Base-by-base conservation (phyloP, 148 eudicot species). In the Vaccinium macrocarpon region DNA sequence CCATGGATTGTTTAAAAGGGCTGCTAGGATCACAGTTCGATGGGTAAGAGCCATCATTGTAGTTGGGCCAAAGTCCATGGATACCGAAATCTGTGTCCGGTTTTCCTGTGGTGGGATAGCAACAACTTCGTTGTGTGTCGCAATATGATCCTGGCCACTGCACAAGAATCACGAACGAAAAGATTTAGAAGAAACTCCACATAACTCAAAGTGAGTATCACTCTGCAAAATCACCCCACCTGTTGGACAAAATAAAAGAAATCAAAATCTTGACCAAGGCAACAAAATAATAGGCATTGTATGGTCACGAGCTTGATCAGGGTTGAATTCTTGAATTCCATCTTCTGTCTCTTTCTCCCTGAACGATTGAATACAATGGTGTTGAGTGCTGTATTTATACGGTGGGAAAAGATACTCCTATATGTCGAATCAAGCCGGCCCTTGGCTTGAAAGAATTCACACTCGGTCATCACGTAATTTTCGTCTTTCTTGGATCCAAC, bases 91-190 rank as follows among this genome's bases (percentile, higher is more conserved):
- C 92, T 9, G 95, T 23, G 7, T 82, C 85, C 11, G 98, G 97
- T 73, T 95, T 93, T 38, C 95, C 98, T 1, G 90, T 88, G 0
- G 70, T 80, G 23, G 98, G 97, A 82, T 90, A 95, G 84, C 98
- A 93, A 50, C 93, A 93, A 73, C 91, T 86, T 80, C 81, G 83
- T 52, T 85, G 3, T 4, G 91, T 86, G 66, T 95, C 94, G 74
- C 94, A 92, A n/a, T 90, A 91, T 38, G 97, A 89, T 75, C 97
- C 95, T 59, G 97, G 97, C 98, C 97, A 95, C 98, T 95, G 78
- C 61, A 76, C 35, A 48, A 21, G 50, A 68, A 48, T 32, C 38
- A n/a, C 3, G 12, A n/a, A 46, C 38, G 59, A 7, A 27, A 46
- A 11, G 25, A 23, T 19, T 27, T 23, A 64, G 21, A 82, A 23